Evolutionary conservation across 805 yeast genomes (phyloP), one percentile per base, ranked within the genome.

Genomic region (Isabelozyma gotoi): DNA sequence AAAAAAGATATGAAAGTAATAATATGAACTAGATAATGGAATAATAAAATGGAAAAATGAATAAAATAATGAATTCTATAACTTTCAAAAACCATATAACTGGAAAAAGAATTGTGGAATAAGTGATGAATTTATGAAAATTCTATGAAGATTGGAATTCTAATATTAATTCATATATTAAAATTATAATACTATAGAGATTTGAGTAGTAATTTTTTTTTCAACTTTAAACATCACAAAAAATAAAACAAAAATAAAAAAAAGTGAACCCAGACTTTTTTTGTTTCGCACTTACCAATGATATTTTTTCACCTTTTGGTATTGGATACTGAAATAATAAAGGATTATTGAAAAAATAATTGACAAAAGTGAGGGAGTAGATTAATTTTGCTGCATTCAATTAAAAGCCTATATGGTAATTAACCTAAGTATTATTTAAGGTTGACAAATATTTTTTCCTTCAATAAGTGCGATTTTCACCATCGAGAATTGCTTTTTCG

Each of bases 41-140:
- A 24, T 24, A n/a, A 5, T 10, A 24, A 24, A 24, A n/a, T n/a
- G n/a, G n/a, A n/a, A n/a, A 24, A 24, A 24, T 24, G 7, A 24
- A 24, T 4, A n/a, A 24, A 10, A 7, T 10, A 24, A 24, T 10
- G n/a, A 24, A 7, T 10, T 10, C 12, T 3, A 10, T 10, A n/a
- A 24, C n/a, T 24, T 24, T 24, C 8, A 24, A n/a, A 36, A 36
- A 36, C 10, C 7, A 20, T 14, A 4, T 14, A 14, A 18, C n/a
- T 19, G 31, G 15, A 24, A 38, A 38, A 43, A 41, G 40, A 40
- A 39, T 33, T 24, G 24, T 24, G 34, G 39, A 38, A 24, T 24
- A 24, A n/a, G 12, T 10, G 29, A 24, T 10, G 29, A 24, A 24
- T 24, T 3, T 24, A 24, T 24, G 29, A 24, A 24, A 24, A 24